Evolutionary conservation across 2,329 filamentous ascomycete genomes (phyloP).

Genomic region (Aspergillus brasiliensis): DNA sequence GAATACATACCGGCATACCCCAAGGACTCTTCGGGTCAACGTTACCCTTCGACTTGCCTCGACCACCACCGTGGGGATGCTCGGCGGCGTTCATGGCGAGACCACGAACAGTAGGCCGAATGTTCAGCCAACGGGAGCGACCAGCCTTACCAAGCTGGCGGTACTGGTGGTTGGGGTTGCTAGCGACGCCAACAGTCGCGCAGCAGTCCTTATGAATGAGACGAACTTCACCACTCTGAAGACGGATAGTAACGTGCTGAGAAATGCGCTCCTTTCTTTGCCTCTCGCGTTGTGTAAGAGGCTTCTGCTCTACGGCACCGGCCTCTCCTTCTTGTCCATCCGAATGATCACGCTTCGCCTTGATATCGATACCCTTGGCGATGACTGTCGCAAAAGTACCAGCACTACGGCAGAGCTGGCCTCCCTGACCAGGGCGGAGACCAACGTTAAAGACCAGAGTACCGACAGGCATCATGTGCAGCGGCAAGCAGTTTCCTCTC

Average conservation of each 20-base stretch:
- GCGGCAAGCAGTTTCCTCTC: constrained; percentile 89
- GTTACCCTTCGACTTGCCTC: constrained; percentile 99
- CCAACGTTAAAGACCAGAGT: constrained; percentile 91
- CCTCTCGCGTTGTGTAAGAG: constrained; percentile 39
- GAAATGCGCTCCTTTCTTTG: constrained; percentile 61
- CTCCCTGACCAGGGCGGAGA: constrained; percentile 68
- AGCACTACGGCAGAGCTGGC: constrained; percentile 91
- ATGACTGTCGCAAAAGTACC: constrained; percentile 89
- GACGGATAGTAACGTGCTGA: constrained; percentile 77
- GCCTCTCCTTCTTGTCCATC: constrained; percentile 50
- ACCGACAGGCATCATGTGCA: constrained; percentile 96
- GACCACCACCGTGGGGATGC: constrained; percentile 97
- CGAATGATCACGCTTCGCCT: constrained; percentile 54
- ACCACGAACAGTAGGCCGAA: constrained; percentile 93
- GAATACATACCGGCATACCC: constrained; percentile 80
- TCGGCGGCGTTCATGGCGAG: constrained; percentile 98
- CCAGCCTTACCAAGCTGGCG: constrained; percentile 92
- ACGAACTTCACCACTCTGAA: constrained; percentile 92
- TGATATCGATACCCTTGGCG: constrained; percentile 73
- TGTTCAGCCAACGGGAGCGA: constrained; percentile 88
- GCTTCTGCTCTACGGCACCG: constrained; percentile 33
- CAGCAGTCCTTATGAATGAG: constrained; percentile 89
- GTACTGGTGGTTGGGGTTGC: constrained; percentile 91
- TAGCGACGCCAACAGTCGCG: constrained; percentile 90
- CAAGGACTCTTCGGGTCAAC: constrained; percentile 92